These are phyloP conservation scores for Helicostylum pulchrum DNA, from an alignment of 192 early-diverging fungal species.

Conservation along the genomic window DNA sequence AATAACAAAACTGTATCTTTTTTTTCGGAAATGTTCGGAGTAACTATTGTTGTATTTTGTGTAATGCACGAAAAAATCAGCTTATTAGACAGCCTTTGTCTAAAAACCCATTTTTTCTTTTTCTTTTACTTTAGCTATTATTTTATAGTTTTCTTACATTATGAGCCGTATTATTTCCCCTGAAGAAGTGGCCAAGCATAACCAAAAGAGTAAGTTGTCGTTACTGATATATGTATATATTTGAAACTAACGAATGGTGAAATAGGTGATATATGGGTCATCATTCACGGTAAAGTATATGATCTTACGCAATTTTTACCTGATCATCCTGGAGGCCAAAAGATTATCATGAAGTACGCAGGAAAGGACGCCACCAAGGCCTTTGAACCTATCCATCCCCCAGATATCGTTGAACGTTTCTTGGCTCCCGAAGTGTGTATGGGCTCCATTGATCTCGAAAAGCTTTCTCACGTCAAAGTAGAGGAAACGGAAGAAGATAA, in stretches of 20 bases:
- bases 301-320: slow-evolving; percentile 58
- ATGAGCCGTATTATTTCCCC: not conserved
- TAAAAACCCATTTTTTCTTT: too few relatives aligned
- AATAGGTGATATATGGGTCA: slow-evolving; percentile 54
- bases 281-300: slow-evolving; percentile 62
- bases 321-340: slow-evolving; percentile 58
- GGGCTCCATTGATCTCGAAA: slow-evolving; percentile 50
- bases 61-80: too few relatives aligned
- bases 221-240: not conserved
- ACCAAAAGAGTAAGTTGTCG: slow-evolving; percentile 28
- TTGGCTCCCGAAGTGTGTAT: slow-evolving; percentile 50
- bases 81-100: too few relatives aligned
- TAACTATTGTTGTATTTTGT: too few relatives aligned
- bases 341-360: slow-evolving; percentile 61
- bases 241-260: not conserved
- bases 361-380: slow-evolving; percentile 66
- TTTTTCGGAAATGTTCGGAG: too few relatives aligned
- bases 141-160: not conserved
- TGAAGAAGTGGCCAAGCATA: slow-evolving; percentile 38
- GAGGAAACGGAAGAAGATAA: slow-evolving; percentile 42
- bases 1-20: too few relatives aligned
- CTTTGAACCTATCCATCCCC: slow-evolving; percentile 65
- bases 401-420: slow-evolving; percentile 56
- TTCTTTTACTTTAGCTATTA: too few relatives aligned
- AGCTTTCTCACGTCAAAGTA: slow-evolving; percentile 17